A percentile compares a stretch with the other conserved stretches of the same genome.
These are phyloP conservation scores for Cicer arietinum DNA, from an alignment of 306 rosid species.

Conservation along the genomic window DNA sequence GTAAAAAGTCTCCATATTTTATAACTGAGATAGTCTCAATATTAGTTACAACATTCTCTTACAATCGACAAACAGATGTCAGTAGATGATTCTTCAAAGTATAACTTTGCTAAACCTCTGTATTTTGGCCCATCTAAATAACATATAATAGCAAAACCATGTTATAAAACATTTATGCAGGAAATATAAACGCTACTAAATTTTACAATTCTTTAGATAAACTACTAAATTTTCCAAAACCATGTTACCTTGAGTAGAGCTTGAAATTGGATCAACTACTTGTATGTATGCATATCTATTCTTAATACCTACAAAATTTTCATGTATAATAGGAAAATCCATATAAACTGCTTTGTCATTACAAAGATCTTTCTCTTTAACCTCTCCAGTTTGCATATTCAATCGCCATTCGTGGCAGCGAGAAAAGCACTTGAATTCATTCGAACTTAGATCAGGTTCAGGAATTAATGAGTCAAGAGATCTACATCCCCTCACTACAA, in stretches of 20 bases:
- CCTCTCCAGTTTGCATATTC: slow-evolving; percentile 63
- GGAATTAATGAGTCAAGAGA: slow-evolving; percentile 68
- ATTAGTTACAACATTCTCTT: neutral
- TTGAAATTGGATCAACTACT: slow-evolving; percentile 55
- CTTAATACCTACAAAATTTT: slow-evolving; percentile 53
- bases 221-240: no score
- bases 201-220: neutral
- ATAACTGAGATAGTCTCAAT: no score
- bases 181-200: slow-evolving; percentile 3
- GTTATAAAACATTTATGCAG: slow-evolving; percentile 1
- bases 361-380: slow-evolving; percentile 55
- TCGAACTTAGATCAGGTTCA: slow-evolving; percentile 51
- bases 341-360: slow-evolving; percentile 41
- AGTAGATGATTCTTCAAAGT: slow-evolving; percentile 57
- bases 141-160: neutral
- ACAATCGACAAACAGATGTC: slow-evolving; percentile 45
- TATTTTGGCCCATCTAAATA: slow-evolving; percentile 52
- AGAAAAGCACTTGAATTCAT: slow-evolving; percentile 48
- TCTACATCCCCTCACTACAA: slow-evolving; percentile 79
- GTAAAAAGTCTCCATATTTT: no score
- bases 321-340: slow-evolving; percentile 77
- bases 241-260: slow-evolving; percentile 52
- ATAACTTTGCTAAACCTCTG: slow-evolving; percentile 67
- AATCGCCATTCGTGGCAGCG: slow-evolving; percentile 71
- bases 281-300: slow-evolving; percentile 67